Base-by-base conservation (phyloP, 2,329 filamentous ascomycete species). In the Ceratocystis smalleyi region DNA sequence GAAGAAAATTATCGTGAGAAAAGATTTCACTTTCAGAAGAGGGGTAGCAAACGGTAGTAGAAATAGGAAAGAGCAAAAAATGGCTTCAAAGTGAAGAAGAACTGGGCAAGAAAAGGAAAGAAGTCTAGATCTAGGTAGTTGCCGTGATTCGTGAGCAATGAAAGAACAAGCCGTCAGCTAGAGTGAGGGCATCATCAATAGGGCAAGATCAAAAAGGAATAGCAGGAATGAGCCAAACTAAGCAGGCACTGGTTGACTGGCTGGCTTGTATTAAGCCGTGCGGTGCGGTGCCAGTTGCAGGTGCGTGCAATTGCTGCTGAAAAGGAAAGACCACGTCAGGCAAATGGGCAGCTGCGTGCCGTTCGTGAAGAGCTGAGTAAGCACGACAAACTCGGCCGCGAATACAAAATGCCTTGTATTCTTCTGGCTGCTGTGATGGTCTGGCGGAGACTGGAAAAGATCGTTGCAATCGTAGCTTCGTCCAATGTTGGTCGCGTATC, bases 121-220 rank as follows among this genome's bases (percentile, higher is more conserved):
- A 57, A 57, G 54, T 57, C 54, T 57, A 57, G 27, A 55, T 57
- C 54, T 57, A 57, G 27, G 32, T 49, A 17, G 24, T 24, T 62
- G 60, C 43, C 45, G 60, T 47, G 40, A 62, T 57, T 57, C 54
- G 54, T 57, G 17, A 57, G 30, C 5, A 24, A n/a, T 24, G 54
- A 57, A 57, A 19, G 54, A 57, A n/a, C 54, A 57, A 57, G n/a
- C 15, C 27, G 54, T n/a, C 24, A 35, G 27, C 15, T 32, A 15
- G 54, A 19, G 24, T 30, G 54, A 35, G 54, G 54, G 27, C 54
- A 57, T 35, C 30, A 57, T 57, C 54, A 30, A 10, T 30, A 19
- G 27, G 17, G n/a, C 54, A 35, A 12, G 10, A 54, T 54, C 49
- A 4, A 22, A 54, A 19, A 15, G 24, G 10, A 27, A 24, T 19